Base-by-base conservation (phyloP, 2,329 filamentous ascomycete species). In the Diaporthe helianthi region DNA sequence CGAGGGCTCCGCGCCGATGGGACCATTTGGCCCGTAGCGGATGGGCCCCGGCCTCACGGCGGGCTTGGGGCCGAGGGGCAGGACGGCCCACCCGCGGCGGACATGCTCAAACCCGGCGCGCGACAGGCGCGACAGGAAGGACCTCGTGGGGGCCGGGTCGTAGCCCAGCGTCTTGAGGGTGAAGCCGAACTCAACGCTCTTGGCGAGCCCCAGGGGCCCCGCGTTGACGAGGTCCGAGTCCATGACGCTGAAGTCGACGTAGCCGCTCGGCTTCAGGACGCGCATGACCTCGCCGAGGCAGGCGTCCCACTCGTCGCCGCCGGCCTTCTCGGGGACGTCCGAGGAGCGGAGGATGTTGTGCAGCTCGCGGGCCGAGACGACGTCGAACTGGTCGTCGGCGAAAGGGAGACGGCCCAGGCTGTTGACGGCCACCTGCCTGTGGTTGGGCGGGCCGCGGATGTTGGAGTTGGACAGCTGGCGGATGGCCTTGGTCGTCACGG, bases 161-260 rank as follows among this genome's bases (percentile, higher is more conserved):
- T 98, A 98, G 36, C 95, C 95, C 3, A 95, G 88, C 0, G 92
- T 95, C 80, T 92, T 92, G 71, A 99, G 90, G 65, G 92, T 91
- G 83, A 96, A 97, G 49, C 92, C 92, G 76, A 99, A 98, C 80
- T 98, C 94, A 67, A 97, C 93, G 60, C 91, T 92, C 78, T 96
- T 92, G 54, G 93, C 93, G 69, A 93, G 89, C 44, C 91, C 93
- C 24, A 90, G 85, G 0, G 92, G 90, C 0, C 94, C 94, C 0
- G 93, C 90, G 73, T 94, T 94, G 72, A 97, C 89, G 74, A 99
- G 90, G 76, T 97, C 94, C 1, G 94, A 92, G 79, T 99, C 96
- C 74, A 98, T 88, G 53, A 98, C 82, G 72, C 89, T 90, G 82
- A 96, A 99, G 77, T 99, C 96, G 69, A 99, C 83, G 79, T 95